Base-by-base conservation (phyloP, 2,329 filamentous ascomycete species). In the Hymenoscyphus fructigenus region DNA sequence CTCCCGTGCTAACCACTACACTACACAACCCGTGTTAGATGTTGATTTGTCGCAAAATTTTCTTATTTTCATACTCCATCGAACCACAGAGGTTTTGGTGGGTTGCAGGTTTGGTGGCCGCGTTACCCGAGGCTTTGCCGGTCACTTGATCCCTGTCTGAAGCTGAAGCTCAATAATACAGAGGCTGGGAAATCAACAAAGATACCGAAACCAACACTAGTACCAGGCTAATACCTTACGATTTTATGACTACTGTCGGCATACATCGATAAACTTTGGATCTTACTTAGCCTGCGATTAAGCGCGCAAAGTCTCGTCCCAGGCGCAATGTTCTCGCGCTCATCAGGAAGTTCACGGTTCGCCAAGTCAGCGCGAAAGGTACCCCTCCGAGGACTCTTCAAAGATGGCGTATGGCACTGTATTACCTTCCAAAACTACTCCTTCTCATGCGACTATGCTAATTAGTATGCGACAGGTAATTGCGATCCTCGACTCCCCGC, bases 401-500 rank as follows among this genome's bases (percentile, higher is more conserved):
- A 67, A 41, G 72, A 76, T 65, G 76, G 76, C 2, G 73, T 75
- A 36, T 82, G 79, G 80, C 73, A 77, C 57, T 82, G 80, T 69
- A 44, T 60, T 62, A 9, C 5, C 1, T 12, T 32, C 7, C 29
- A 3, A 15, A n/a, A 26, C 28, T 26, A 3, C 28, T 38, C 10
- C 44, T 14, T 50, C n/a, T 50, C 7, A 50, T 50, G n/a, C 14
- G 4, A n/a, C 15, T 28, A 32, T 58, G 20, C 63, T 70, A 55
- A 71, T 23, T 14, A 32, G 36, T 3, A 26, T 50, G 9, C 20
- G 23, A 34, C 59, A 82, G 81, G 82, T 72, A 81, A 86, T 64
- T 87, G 85, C 69, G 76, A 73, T 34, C 83, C 83, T 23, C 78
- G 80, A 57, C 76, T 82, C 3, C 81, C 81, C 3, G 83, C 84